These are phyloP conservation scores for Periconia digitata DNA, from an alignment of 2,329 filamentous ascomycete genomes.

Conservation along the genomic window DNA sequence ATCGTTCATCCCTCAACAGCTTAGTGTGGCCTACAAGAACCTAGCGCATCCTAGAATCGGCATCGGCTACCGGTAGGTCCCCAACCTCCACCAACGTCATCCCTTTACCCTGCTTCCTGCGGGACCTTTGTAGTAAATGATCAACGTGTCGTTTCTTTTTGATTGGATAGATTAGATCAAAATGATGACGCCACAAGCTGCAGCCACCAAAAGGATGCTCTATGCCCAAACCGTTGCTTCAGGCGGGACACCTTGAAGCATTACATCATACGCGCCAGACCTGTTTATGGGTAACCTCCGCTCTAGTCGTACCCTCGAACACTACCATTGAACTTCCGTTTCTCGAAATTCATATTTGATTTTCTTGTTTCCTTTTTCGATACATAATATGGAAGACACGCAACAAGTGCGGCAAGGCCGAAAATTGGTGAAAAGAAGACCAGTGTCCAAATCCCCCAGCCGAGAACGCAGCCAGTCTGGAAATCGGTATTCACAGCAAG, in stretches of 20 bases:
- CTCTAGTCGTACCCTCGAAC: background rate
- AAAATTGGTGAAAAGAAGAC: slow-evolving; percentile 38
- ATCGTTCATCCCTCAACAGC: background rate
- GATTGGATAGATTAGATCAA: slow-evolving; percentile 1
- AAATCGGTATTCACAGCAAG: background rate
- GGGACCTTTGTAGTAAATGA: background rate
- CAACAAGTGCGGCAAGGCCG: slow-evolving; percentile 23
- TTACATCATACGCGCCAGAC: slow-evolving; percentile 3
- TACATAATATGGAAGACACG: slow-evolving; percentile 11
- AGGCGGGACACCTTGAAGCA: background rate
- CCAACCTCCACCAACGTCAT: slow-evolving; percentile 1
- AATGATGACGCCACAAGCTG: slow-evolving; percentile 3
- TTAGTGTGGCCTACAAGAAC: background rate
- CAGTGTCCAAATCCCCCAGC: slow-evolving; percentile 12
- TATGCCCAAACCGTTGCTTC: background rate
- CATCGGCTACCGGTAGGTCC: slow-evolving; percentile 33
- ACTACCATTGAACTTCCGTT: slow-evolving; percentile 5
- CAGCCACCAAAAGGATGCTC: background rate
- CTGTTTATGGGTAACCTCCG: slow-evolving; percentile 4
- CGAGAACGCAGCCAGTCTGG: slow-evolving; percentile 17
- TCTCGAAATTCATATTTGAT: background rate
- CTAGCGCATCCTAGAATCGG: slow-evolving; percentile 48
- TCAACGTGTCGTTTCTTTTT: background rate
- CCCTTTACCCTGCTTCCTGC: background rate
- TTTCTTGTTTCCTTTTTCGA: background rate